Evolutionary conservation across 345 rosid genomes (phyloP).

Genomic region (Populus deltoides): DNA sequence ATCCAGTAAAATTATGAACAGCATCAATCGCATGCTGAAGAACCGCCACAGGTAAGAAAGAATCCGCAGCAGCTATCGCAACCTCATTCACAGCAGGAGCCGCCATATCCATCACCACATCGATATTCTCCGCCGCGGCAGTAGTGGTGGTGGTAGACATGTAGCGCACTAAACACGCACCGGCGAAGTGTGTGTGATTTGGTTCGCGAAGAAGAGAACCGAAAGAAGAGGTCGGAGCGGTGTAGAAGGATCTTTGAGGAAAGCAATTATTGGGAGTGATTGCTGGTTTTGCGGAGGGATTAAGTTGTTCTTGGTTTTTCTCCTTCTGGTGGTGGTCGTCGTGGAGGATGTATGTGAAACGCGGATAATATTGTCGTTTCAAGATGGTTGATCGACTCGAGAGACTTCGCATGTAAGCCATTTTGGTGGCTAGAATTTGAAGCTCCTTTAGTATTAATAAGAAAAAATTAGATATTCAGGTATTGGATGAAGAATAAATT

Average conservation of each 20-base stretch:
- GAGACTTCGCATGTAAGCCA: conserved; percentile 59
- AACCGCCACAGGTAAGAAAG: conserved; percentile 55
- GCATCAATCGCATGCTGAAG: conserved; percentile 70
- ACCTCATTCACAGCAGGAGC: conserved; percentile 64
- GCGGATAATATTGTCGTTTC: conserved; percentile 34
- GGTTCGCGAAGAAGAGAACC: conserved; percentile 27
- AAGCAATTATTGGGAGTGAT: conserved; percentile 24
- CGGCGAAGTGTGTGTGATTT: conserved; percentile 14
- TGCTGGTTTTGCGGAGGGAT: background rate
- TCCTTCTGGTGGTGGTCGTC: conserved; percentile 39
- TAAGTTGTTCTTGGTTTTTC: background rate
- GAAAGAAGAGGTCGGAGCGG: conserved; percentile 16
- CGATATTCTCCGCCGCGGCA: conserved; percentile 44
- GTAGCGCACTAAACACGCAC: conserved; percentile 43
- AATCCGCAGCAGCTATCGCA: conserved; percentile 69
- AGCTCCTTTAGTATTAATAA: background rate
- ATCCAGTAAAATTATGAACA: conserved; percentile 61
- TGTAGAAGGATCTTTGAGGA: background rate
- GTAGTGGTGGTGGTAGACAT: conserved; percentile 58
- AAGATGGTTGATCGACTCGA: conserved; percentile 42
- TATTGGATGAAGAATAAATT: background rate
- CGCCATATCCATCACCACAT: conserved; percentile 46
- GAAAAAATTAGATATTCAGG: background rate
- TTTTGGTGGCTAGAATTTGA: conserved; percentile 10
- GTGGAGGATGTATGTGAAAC: conserved; percentile 37